Evolutionary conservation across 1,139 yeast species (phyloP), one percentile per base, ranked within the genome.

Genomic region (Pichia cactophila): DNA sequence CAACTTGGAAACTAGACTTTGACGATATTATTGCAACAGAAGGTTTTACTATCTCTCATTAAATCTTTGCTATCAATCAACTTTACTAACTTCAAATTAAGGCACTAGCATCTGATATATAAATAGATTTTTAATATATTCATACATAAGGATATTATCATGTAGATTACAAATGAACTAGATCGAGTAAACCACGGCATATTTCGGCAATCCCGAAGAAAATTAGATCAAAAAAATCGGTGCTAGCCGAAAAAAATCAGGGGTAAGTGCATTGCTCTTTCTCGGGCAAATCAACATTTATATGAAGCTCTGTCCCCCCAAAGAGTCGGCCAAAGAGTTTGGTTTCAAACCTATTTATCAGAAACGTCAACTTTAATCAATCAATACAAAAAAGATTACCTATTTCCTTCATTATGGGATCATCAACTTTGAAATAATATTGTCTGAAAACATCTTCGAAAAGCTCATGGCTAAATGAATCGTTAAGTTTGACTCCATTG

Each of bases 1-100:
- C 59, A 7, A 53, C 52, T 23, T 61, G 63, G 63, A 52, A 48
- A 41, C 31, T 61, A 2, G 61, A 61, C 41, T 51, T 53, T 16
- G 56, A 56, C 8, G 62, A 59, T 43, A 23, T 20, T n/a, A 50
- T 59, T 26, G 59, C 53, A 5, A 45, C 46, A 9, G 47, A 53
- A 23, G 63, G 63, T 4, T 60, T 60, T 44, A 47, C 56, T 5
- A 31, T 50, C 16, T 29, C 41, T 38, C 47, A 41, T 29, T 44
- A 37, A 39, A 1, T 5, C 11, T 31, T 31, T 31, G 16, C 14
- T 23, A 17, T 8, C 10, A n/a, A 37, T n/a, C 9, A 17, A n/a
- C 5, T 33, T 14, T 7, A 33, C 12, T 33, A 33, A 33, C 12
- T 33, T 33, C 20, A 17, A 12, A 6, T 12, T 33, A 33, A 14